Base-by-base conservation (phyloP, 2,329 filamentous ascomycete species). In the Arthrobotrys megalospora region DNA sequence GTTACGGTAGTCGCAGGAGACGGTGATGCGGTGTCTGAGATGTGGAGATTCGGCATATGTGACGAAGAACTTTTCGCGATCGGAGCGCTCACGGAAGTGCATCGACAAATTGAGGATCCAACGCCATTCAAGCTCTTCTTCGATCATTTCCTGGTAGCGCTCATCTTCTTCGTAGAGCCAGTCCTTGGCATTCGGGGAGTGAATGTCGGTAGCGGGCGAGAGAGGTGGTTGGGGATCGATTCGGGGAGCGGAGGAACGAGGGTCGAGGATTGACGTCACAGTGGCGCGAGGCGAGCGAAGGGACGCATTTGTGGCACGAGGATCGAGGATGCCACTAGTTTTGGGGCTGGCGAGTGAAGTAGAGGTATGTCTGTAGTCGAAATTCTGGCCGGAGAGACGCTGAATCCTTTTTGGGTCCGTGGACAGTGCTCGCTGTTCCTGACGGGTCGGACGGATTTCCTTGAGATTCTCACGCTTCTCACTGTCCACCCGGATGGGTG, bases 91-190 rank as follows among this genome's bases (percentile, higher is more conserved):
- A 76, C 94, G 90, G 84, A 97, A 99, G 84, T 97, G 94, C 96
- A 99, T 97, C 85, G 94, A 97, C 77, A 98, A 88, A 83, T 99
- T 99, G 81, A 99, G 87, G 77, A 99, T 98, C 96, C 96, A 99
- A 82, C 89, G 91, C 78, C 88, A 89, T 82, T 97, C 94, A 69
- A 97, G 88, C 84, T 98, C 95, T 80, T 92, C 90, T 80, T 92
- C 90, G 80, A 97, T 88, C 81, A 89, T 87, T 65, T 87, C 86
- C 66, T 92, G 89, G 82, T 92, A 88, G 14, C 82, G 69, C 36
- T 70, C 69, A 47, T 79, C 68, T 60, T 76, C 65, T 53, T 73
- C 65, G 60, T 70, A 70, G 16, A 70, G 64, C 76, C 76, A 69
- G 64, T 73, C 69, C 21, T 75, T 73, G 24, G 52, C 36, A 38